Conservation (phyloP, 257 asterid species). For the Solanum chmielewskii region DNA sequence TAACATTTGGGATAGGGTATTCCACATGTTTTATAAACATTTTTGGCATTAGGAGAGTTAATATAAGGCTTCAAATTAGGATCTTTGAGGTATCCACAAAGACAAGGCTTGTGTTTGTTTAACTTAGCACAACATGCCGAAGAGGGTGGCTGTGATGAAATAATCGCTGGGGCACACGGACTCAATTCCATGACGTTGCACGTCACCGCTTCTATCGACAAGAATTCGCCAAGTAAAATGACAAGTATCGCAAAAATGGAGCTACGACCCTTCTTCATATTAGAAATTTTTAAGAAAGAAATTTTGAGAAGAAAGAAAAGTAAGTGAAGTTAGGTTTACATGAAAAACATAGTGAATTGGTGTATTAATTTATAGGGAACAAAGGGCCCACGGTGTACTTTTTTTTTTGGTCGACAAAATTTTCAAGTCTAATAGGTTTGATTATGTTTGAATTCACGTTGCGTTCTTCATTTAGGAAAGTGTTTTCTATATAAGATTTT, state of each 20-base stretch:
- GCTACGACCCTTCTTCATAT: background rate
- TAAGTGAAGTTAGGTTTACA: background rate
- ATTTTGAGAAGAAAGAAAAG: background rate
- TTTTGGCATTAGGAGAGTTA: conserved; percentile 11
- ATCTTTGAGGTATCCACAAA: conserved; percentile 8
- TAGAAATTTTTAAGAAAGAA: background rate
- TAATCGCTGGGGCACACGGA: conserved; percentile 5
- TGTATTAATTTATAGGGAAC: background rate
- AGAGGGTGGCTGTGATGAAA: background rate
- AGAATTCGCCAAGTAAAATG: background rate
- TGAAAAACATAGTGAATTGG: background rate
- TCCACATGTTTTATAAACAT: conserved; percentile 1
- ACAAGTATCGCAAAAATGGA: background rate
- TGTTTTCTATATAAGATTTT: too few species aligned
- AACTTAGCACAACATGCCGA: conserved; percentile 6
- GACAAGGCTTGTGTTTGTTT: conserved; percentile 16
- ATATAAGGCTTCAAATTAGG: conserved; percentile 3
- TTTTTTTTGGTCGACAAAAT: background rate
- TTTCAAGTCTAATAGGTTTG: background rate
- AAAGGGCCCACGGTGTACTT: background rate
- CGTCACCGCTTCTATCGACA: conserved; percentile 1
- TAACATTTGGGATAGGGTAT: conserved; percentile 1
- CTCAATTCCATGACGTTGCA: background rate
- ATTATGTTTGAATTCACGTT: too few species aligned
- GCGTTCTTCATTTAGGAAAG: rapidly evolving